Evolutionary conservation across 176 grass and related monocot genomes (phyloP).

Genomic region (Luzula sylvatica): DNA sequence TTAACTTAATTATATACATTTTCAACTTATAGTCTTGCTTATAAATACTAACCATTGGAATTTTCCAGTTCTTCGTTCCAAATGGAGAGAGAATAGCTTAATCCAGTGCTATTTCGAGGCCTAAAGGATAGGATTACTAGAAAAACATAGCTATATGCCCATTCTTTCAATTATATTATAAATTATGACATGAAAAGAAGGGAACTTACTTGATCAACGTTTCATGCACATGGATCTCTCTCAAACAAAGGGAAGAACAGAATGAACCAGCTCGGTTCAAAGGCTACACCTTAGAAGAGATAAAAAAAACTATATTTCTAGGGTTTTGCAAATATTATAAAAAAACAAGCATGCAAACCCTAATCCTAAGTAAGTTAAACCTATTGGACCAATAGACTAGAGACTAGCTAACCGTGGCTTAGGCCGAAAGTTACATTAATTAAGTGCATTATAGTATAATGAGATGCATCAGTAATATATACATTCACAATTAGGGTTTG

Average conservation of each 20-base stretch:
- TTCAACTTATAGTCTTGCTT: too few species aligned
- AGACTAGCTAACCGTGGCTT: too few species aligned
- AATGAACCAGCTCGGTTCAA: constrained; percentile 2
- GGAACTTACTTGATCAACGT: constrained; percentile 12
- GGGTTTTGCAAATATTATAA: constrained; percentile 7
- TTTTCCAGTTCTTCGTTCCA: not conserved
- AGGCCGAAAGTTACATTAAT: constrained; percentile 15
- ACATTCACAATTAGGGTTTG: constrained; percentile 1
- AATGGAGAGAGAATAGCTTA: not conserved
- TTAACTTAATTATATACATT: too few species aligned
- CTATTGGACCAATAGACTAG: not conserved
- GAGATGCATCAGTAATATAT: not conserved
- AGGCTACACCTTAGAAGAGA: constrained; percentile 3
- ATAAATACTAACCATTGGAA: not conserved
- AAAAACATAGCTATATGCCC: constrained; percentile 7
- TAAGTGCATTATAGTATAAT: not conserved
- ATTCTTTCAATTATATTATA: not conserved
- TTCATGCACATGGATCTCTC: constrained; percentile 14
- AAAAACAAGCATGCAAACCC: not conserved
- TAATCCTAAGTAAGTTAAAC: not conserved
- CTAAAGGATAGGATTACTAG: not conserved
- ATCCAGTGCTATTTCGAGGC: not conserved
- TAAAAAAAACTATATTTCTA: constrained; percentile 6
- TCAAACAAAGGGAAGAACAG: constrained; percentile 5
- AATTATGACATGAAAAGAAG: constrained; percentile 21